phyloP scores from a whole-genome alignment of 495 filamentous ascomycete genomes.

The Xylaria intraflava region DNA sequence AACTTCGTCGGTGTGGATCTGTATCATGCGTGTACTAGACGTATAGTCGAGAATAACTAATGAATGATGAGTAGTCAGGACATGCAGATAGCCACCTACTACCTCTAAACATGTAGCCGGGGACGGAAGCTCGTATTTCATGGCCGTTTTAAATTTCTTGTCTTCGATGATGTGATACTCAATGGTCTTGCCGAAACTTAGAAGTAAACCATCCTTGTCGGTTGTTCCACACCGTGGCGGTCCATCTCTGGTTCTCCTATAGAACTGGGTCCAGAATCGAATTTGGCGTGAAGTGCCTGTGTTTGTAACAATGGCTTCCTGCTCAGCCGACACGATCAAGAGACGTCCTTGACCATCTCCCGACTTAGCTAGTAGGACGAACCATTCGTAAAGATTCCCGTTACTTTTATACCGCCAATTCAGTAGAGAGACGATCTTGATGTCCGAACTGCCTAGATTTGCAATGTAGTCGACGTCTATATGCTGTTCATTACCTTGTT shows the following conservation, averaged over 20 bases:
- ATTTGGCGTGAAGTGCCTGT: slow-evolving; percentile 20
- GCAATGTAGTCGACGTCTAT: slow-evolving; percentile 29
- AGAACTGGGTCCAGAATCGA: slow-evolving; percentile 39
- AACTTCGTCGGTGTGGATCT: slow-evolving; percentile 32
- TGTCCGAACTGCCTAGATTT: slow-evolving; percentile 34
- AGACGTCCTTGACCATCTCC: slow-evolving; percentile 32
- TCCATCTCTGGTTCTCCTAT: slow-evolving; percentile 30
- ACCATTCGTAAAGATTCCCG: slow-evolving; percentile 29
- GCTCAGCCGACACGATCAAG: slow-evolving; percentile 37
- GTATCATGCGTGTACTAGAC: slow-evolving; percentile 18
- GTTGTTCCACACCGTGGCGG: slow-evolving; percentile 38
- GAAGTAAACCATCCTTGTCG: slow-evolving; percentile 39
- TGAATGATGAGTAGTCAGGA: slow-evolving; percentile 39
- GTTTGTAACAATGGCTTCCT: slow-evolving; percentile 9
- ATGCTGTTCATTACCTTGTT: slow-evolving; percentile 9
- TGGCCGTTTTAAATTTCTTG: slow-evolving; percentile 36
- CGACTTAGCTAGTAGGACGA: slow-evolving; percentile 39
- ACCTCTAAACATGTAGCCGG: slow-evolving; percentile 36
- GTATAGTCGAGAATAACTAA: slow-evolving; percentile 37
- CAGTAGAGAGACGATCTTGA: slow-evolving; percentile 35
- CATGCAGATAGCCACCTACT: slow-evolving; percentile 35
- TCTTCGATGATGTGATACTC: slow-evolving; percentile 44
- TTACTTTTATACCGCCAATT: slow-evolving; percentile 42
- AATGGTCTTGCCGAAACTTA: slow-evolving; percentile 35
- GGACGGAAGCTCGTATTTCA: slow-evolving; percentile 34